Conservation (phyloP, 2,329 filamentous ascomycete species). For the Trichophyton simii region DNA sequence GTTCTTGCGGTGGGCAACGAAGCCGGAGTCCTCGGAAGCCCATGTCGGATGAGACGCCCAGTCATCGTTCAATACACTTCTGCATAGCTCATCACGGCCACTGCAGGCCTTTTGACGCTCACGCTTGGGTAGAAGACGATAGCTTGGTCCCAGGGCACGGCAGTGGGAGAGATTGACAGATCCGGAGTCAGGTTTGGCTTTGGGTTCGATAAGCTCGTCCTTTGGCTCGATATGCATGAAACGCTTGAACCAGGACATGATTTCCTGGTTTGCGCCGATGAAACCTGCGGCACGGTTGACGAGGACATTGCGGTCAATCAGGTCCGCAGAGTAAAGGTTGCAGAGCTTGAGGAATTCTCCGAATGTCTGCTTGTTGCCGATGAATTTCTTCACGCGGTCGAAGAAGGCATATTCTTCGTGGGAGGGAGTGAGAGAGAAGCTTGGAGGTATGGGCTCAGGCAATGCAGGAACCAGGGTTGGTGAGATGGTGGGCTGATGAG, state of each 20-base stretch:
- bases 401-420: constrained; percentile 88
- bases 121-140: constrained; percentile 77
- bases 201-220: constrained; percentile 68
- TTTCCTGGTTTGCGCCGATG: constrained; percentile 74
- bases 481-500: constrained; percentile 50
- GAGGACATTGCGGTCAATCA: constrained; percentile 75
- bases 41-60: constrained; percentile 98
- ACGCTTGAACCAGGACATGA: constrained; percentile 77
- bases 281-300: constrained; percentile 73
- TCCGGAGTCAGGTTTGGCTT: constrained; percentile 57
- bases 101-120: constrained; percentile 87
- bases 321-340: constrained; percentile 84
- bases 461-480: constrained; percentile 79
- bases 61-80: constrained; percentile 86
- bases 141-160: constrained; percentile 88
- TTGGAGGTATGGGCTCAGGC: constrained; percentile 74
- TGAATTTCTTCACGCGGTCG: constrained; percentile 90
- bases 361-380: constrained; percentile 82
- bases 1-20: constrained; percentile 96
- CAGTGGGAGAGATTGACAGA: constrained; percentile 92
- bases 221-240: constrained; percentile 63
- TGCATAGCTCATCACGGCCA: constrained; percentile 87
- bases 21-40: constrained; percentile 95
- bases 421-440: constrained; percentile 57
- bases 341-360: constrained; percentile 95